Base-by-base conservation (phyloP, 1,284 basidiomycete species). In the Pseudozyma pruni region DNA sequence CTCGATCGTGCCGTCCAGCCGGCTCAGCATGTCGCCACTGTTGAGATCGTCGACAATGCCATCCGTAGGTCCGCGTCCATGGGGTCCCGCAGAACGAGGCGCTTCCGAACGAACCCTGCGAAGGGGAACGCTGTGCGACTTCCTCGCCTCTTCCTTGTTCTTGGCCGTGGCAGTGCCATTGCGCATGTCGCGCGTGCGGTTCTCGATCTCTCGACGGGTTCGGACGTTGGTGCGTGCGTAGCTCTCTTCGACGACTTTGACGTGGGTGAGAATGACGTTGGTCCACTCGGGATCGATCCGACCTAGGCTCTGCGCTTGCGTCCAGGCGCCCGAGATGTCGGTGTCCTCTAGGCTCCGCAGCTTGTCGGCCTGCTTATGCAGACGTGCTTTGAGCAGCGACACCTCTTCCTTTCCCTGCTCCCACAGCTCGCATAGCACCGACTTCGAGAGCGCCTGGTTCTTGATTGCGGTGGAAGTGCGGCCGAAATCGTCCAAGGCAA, bases 361-460 rank as follows among this genome's bases (percentile, higher is more conserved):
- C 44, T 45, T 55, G 16, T 51, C 43, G 11, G 41, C 33, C 42
- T 42, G 44, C n/a, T 45, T 37, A 19, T 35, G 33, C 32, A 70
- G 27, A 9, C 33, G 34, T n/a, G 23, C 34, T 35, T 56, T 59
- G 22, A 70, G 17, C 34, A 29, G 35, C 5, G 43, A 54, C 16
- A 42, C 23, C 35, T 63, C 51, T 8, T n/a, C 16, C 39, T 44
- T 37, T 19, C 67, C 60, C 34, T 58, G 47, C 14, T 4, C 25
- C 67, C 67, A 70, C 35, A 70, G 29, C 6, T 45, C 47, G 40
- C 60, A 63, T 20, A 70, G 52, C 32, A 56, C 60, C 44, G 67
- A 70, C 8, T 55, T 50, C 3, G 51, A 60, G 13, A 25, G 51
- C 35, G 13, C 4, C n/a, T 22, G 8, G 22, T 64, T 69, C 46